phyloP scores from a whole-genome alignment of 345 rosid genomes.

The Hibiscus mutabilis region DNA sequence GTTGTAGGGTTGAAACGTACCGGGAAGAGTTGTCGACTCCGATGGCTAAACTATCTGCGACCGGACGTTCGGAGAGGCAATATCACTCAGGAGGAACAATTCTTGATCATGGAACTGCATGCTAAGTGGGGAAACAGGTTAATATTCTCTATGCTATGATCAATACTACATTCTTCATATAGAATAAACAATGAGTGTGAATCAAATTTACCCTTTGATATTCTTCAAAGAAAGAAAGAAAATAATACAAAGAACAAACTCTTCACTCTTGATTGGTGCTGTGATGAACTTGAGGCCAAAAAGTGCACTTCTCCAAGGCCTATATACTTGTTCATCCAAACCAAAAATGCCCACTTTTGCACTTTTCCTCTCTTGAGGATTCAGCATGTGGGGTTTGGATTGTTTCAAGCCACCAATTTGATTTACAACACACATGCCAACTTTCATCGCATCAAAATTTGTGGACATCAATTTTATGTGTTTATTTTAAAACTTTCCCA shows the following conservation, averaged over 20 bases:
- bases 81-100: slow-evolving; percentile 84
- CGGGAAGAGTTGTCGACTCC: slow-evolving; percentile 96
- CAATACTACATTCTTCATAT: not conserved
- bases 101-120: slow-evolving; percentile 88
- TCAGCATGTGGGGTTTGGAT: not conserved
- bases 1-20: slow-evolving; percentile 76
- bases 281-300: not conserved
- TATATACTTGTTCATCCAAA: not conserved
- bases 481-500: not conserved
- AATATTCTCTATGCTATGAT: not conserved
- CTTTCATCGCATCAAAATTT: slow-evolving; percentile 5
- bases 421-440: slow-evolving; percentile 28
- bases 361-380: not conserved
- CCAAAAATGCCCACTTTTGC: not conserved
- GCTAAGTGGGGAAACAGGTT: slow-evolving; percentile 11
- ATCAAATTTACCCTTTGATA: not conserved
- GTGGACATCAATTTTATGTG: slow-evolving; percentile 14
- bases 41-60: slow-evolving; percentile 94
- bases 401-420: slow-evolving; percentile 18
- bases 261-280: not conserved
- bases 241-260: not conserved
- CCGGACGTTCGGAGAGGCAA: slow-evolving; percentile 92
- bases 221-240: not conserved
- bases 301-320: not conserved
- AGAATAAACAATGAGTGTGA: not conserved